A percentile compares a stretch with the other conserved stretches of the same genome.
Conservation (phyloP, 2,329 filamentous ascomycete species). For the Celoporthe dispersa region DNA sequence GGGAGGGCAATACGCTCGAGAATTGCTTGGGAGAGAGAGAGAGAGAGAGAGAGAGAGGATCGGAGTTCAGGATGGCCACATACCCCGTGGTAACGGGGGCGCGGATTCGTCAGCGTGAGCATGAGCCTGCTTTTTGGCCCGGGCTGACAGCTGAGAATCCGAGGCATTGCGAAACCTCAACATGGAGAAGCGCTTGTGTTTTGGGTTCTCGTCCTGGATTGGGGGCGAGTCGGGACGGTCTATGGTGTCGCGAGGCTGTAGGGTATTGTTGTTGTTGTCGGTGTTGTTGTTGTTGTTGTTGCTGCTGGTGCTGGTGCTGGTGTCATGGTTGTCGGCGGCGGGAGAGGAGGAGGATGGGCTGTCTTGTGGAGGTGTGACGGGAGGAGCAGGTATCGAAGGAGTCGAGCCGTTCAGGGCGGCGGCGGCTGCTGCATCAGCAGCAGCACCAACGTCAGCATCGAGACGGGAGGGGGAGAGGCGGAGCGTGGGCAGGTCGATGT, state of each 20-base stretch:
- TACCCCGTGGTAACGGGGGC: slow-evolving; percentile 63
- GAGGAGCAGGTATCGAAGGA: slow-evolving; percentile 36
- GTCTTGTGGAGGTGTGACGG: slow-evolving; percentile 38
- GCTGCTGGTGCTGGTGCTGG: not conserved
- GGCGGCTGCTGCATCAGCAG: slow-evolving; percentile 29
- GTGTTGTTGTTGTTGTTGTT: not conserved
- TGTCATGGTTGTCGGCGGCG: not conserved
- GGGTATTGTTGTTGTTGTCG: slow-evolving; percentile 32
- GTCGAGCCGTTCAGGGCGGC: slow-evolving; percentile 30
- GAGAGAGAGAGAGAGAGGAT: not conserved
- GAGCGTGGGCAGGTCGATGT: slow-evolving; percentile 25
- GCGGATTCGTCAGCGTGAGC: slow-evolving; percentile 54
- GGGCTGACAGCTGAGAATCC: slow-evolving; percentile 82
- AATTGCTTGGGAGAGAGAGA: not conserved
- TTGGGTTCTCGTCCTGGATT: slow-evolving; percentile 58
- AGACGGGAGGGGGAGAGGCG: slow-evolving; percentile 32
- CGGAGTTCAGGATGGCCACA: slow-evolving; percentile 32
- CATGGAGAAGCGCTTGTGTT: slow-evolving; percentile 68
- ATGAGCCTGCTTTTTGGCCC: slow-evolving; percentile 67
- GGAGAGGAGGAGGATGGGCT: slow-evolving; percentile 34
- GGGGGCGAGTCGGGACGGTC: slow-evolving; percentile 53
- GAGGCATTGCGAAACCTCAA: slow-evolving; percentile 90
- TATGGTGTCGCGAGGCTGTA: slow-evolving; percentile 33
- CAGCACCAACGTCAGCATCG: slow-evolving; percentile 33
- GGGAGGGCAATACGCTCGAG: not conserved